Base-by-base conservation (phyloP, 495 filamentous ascomycete genomes). In the Haplographium delicatum region DNA sequence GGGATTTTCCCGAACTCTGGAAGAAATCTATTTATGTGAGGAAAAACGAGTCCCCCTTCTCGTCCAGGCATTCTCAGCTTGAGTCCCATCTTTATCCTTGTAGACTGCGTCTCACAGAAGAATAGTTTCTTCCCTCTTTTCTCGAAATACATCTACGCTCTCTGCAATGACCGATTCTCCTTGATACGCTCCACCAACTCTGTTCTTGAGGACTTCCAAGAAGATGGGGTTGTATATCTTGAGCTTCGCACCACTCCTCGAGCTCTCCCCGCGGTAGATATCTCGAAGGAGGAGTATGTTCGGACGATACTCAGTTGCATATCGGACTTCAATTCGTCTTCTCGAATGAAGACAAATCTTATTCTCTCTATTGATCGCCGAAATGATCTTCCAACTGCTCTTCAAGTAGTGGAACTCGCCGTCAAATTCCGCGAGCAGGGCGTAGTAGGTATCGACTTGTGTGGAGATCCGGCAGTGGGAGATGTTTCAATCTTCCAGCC, bases 181-280 rank as follows among this genome's bases (percentile, higher is more conserved):
- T 64, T 93, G 19, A 61, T 62, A 49, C 76, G 76, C 63, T 78
- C 85, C 41, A 91, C 88, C 5, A 69, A 68, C 35, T 74, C 79
- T 24, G 86, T 93, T 6, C 73, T 93, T n/a, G 54, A 68, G 22
- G 77, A 83, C 65, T 95, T 93, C 57, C 70, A 74, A 38, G 60
- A 58, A 20, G 88, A 93, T 51, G 85, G 85, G 23, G 83, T 91
- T 9, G 74, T 80, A 35, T 91, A 94, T 59, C 74, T 91, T 24
- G 89, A 94, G 58, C 76, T 94, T 4, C 81, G 89, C 23, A 90
- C 88, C 4, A 93, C 88, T 3, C 88, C 89, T 3, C 76, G 88
- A 31, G 71, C 75, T 5, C 73, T 80, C 23, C 71, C 76, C 2
- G 54, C 58, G 13, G 69, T 68, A 11, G 63, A 65, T 20, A 64